A percentile compares a stretch with the other conserved stretches of the same genome.
phyloP scores from a whole-genome alignment of 352 stramenopile genomes.

The Globisporangium viniferum region DNA sequence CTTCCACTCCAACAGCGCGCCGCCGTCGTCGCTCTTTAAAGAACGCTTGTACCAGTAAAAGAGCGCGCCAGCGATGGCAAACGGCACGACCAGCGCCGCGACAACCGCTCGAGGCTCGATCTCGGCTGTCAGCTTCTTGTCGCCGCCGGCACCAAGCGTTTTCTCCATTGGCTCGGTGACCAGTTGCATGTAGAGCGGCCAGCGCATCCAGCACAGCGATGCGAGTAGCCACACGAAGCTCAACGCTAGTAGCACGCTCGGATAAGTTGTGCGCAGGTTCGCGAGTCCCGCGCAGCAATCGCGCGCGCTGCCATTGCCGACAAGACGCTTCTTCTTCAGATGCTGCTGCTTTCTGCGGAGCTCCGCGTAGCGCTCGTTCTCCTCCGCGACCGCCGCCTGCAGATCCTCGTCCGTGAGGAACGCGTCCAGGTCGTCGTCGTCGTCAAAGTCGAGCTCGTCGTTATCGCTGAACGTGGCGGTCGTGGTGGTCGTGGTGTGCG shows the following conservation, averaged over 20 bases:
- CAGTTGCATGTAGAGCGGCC: constrained; percentile 38
- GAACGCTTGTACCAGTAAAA: constrained; percentile 39
- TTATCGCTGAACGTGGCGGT: constrained; percentile 9
- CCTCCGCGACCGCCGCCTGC: constrained; percentile 6
- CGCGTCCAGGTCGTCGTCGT: constrained; percentile 16
- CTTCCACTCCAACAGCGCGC: background rate
- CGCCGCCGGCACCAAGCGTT: constrained; percentile 11
- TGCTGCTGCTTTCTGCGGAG: constrained; percentile 10
- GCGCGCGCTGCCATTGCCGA: background rate
- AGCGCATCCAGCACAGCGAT: constrained; percentile 44
- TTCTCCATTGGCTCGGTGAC: constrained; percentile 27
- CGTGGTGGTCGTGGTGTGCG: constrained; percentile 4
- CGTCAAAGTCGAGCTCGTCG: background rate
- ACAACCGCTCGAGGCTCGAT: constrained; percentile 46
- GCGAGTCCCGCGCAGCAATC: background rate
- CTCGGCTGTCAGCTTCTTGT: constrained; percentile 29
- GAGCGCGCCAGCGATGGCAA: constrained; percentile 29
- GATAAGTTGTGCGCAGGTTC: background rate
- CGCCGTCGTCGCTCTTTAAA: background rate
- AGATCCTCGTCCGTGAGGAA: constrained; percentile 15
- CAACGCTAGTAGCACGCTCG: constrained; percentile 2
- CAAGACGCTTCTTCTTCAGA: constrained; percentile 5
- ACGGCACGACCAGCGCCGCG: constrained; percentile 33
- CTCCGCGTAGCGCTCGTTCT: constrained; percentile 13
- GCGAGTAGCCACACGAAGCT: constrained; percentile 35